Evolutionary conservation across 139 green algal species (phyloP), one percentile per base, ranked within the genome.

Genomic region (Asterochloris sp.): DNA sequence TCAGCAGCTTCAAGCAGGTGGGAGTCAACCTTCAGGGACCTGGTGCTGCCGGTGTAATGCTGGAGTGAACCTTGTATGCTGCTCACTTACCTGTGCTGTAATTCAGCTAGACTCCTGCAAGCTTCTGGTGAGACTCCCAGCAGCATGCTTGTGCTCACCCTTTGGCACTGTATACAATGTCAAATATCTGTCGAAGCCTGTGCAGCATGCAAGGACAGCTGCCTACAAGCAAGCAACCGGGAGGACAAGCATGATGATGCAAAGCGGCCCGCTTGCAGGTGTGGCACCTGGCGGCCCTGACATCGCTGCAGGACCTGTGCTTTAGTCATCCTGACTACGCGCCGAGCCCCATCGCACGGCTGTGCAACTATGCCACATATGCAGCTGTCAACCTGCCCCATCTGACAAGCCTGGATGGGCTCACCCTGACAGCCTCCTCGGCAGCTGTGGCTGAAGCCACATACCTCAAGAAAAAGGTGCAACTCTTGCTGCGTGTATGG

Each of bases 301-400:
- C 88, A 12, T 80, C 63, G 0, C 86, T 96, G 38, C 38, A 76
- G 47, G 87, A 95, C n/a, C 84, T 96, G n/a, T 93, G 87, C 85
- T 90, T 96, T 78, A 82, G 85, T 24, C 92, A 96, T 85, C 92
- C 93, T 23, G 88, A 93, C 78, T 96, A 91, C 91, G 93, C 92
- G 0, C 84, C 90, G 11, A 92, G 86, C 79, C 92, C 93, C 4
- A 82, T 95, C 74, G 80, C 92, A 16, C 67, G 67, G 62, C 87
- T 96, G 13, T 92, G 87, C 85, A 96, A 96, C 87, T 96, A 96
- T 83, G 89, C 93, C 80, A 95, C 91, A 62, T 91, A 84, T 28
- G 62, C 78, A 10, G 75, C 67, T 23, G 79, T 87, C 47, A 67
- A 77, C 21, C 73, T 92, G 76, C 87, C 85, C 9, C 84, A 90